phyloP scores from a whole-genome alignment of 371 early-diverging fungal genomes.

The Haplosporangium sp. region DNA sequence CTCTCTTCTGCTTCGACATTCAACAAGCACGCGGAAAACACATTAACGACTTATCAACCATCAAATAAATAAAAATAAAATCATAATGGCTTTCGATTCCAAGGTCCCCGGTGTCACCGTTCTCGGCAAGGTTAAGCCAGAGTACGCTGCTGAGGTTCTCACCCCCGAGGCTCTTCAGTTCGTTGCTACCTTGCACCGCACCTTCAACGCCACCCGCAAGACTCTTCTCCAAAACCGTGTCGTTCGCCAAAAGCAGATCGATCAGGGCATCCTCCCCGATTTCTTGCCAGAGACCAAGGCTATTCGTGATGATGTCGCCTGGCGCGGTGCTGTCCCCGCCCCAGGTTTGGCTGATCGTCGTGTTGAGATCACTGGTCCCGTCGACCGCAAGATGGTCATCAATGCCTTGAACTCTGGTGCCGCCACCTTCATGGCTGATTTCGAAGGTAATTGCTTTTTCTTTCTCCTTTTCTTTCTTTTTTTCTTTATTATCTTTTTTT shows the following conservation, averaged over 20 bases:
- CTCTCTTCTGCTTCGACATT: conserved; percentile 9
- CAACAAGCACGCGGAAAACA: background rate
- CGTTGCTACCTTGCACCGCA: conserved; percentile 85
- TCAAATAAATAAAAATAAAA: background rate
- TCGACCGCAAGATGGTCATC: conserved; percentile 98
- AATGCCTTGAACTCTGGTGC: conserved; percentile 96
- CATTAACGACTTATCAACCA: too few relatives aligned
- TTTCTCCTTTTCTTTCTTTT: background rate
- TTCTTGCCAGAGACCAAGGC: conserved; percentile 92
- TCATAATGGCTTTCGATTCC: conserved; percentile 52
- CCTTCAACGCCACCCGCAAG: conserved; percentile 90
- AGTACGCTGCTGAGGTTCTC: conserved; percentile 78
- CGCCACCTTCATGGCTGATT: conserved; percentile 96
- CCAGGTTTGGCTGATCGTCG: conserved; percentile 93
- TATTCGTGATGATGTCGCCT: conserved; percentile 89
- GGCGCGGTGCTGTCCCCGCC: conserved; percentile 91
- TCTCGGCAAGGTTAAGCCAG: conserved; percentile 70
- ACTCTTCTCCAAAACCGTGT: conserved; percentile 79
- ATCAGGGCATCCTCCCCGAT: conserved; percentile 86
- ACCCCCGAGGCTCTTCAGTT: conserved; percentile 84
- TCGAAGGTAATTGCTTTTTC: conserved; percentile 75
- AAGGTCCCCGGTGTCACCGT: conserved; percentile 74
- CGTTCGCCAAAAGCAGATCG: conserved; percentile 81
- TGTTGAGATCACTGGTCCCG: conserved; percentile 98
- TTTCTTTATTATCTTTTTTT: background rate